Evolutionary conservation across 1,139 yeast species (phyloP).

Genomic region (Geotrichum histeridarum): DNA sequence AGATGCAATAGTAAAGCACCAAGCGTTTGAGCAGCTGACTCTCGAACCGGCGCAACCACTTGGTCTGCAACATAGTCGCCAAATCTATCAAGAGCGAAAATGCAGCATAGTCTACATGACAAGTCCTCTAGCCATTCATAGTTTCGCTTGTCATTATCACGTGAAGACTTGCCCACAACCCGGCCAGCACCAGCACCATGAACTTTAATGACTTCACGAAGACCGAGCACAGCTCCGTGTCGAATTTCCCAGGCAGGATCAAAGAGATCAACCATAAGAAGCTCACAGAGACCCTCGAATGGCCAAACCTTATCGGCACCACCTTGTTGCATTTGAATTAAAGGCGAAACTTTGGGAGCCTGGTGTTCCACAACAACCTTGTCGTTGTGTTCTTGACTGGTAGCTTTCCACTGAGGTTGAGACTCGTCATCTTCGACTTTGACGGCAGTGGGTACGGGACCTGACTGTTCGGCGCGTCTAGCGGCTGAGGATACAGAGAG

Average conservation of each 20-base stretch:
- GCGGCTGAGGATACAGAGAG: conserved; percentile 75
- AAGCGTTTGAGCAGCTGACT: conserved; percentile 89
- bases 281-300: conserved; percentile 92
- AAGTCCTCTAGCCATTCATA: conserved; percentile 75
- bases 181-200: conserved; percentile 90
- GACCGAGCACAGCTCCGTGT: conserved; percentile 92
- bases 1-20: conserved; percentile 83
- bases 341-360: conserved; percentile 61
- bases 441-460: conserved; percentile 19
- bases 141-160: conserved; percentile 64
- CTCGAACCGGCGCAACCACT: conserved; percentile 97
- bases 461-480: conserved; percentile 38
- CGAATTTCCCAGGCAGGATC: conserved; percentile 90
- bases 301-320: conserved; percentile 86
- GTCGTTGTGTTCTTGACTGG: conserved; percentile 67
- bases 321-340: conserved; percentile 72
- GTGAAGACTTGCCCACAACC: conserved; percentile 54
- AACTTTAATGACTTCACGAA: conserved; percentile 76
- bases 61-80: conserved; percentile 98
- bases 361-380: conserved; percentile 80
- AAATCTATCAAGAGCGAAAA: conserved; percentile 89
- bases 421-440: conserved; percentile 21
- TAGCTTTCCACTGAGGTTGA: conserved; percentile 50
- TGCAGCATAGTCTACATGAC: conserved; percentile 76
- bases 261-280: conserved; percentile 72